These are phyloP conservation scores for Lachnellula hyalina DNA, from an alignment of 2,329 filamentous ascomycete species.

Conservation along the genomic window DNA sequence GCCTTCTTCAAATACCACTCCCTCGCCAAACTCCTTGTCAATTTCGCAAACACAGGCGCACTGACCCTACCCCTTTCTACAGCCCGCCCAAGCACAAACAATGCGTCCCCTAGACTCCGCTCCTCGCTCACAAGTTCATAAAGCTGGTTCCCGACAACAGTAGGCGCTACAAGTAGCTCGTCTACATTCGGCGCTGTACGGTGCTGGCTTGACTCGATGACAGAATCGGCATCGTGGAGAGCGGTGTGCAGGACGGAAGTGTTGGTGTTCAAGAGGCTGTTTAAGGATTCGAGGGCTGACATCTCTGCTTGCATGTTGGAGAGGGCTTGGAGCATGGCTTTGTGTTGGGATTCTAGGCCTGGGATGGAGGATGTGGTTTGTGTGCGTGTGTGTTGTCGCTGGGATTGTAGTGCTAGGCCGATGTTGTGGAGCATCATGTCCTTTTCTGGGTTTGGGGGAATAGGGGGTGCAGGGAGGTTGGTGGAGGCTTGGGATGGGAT, in stretches of 20 bases:
- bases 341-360: conserved; percentile 72
- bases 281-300: conserved; percentile 63
- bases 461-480: conserved; percentile 67
- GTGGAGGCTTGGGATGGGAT: conserved; percentile 40
- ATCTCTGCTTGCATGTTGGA: conserved; percentile 69
- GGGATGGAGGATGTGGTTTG: conserved; percentile 71
- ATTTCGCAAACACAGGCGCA: conserved; percentile 71
- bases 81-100: conserved; percentile 74
- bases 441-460: conserved; percentile 94
- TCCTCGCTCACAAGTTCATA: conserved; percentile 89
- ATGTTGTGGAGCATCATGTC: conserved; percentile 78
- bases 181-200: conserved; percentile 74
- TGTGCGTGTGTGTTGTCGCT: conserved; percentile 61
- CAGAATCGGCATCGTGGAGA: conserved; percentile 70
- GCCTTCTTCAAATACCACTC: conserved; percentile 85
- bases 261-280: conserved; percentile 68
- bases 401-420: conserved; percentile 61
- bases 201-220: conserved; percentile 66
- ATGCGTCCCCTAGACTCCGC: conserved; percentile 75
- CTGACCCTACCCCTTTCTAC: conserved; percentile 68
- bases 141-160: conserved; percentile 86
- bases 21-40: conserved; percentile 66
- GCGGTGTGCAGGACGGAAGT: conserved; percentile 72
- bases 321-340: conserved; percentile 67
- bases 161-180: conserved; percentile 87